phyloP scores from a whole-genome alignment of 257 asterid species.

The Asclepias syriaca region DNA sequence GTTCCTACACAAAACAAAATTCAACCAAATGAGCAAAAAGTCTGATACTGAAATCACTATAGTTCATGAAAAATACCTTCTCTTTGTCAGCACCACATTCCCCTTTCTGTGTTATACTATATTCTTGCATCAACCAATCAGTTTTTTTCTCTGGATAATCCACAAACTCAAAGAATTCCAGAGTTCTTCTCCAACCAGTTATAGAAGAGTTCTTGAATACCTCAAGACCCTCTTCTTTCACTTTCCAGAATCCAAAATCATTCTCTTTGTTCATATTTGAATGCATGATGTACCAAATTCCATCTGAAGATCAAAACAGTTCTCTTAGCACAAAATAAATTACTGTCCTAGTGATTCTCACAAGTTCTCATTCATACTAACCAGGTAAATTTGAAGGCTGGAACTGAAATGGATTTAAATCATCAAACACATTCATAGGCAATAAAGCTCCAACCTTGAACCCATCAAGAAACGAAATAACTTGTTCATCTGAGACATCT shows the following conservation, averaged over 20 bases:
- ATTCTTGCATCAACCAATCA: constrained; percentile 60
- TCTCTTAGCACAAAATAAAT: neutral
- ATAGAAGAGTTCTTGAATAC: constrained; percentile 35
- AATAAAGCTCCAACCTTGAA: constrained; percentile 34
- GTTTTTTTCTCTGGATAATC: constrained; percentile 33
- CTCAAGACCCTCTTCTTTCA: constrained; percentile 39
- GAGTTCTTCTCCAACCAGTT: constrained; percentile 55
- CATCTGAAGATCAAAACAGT: constrained; percentile 32
- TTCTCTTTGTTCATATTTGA: constrained; percentile 33
- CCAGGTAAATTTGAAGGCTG: constrained; percentile 57
- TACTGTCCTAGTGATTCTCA: neutral
- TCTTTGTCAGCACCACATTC: constrained; percentile 16
- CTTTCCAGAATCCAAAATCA: constrained; percentile 48
- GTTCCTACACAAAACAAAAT: constrained; percentile 43
- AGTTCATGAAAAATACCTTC: constrained; percentile 37
- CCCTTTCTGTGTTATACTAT: constrained; percentile 30
- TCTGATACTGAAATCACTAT: neutral
- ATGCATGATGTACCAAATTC: constrained; percentile 44
- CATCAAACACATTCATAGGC: constrained; percentile 42
- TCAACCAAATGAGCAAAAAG: constrained; percentile 34
- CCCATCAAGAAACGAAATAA: constrained; percentile 27
- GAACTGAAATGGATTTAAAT: constrained; percentile 42
- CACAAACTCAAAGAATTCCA: constrained; percentile 42
- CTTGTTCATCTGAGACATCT: constrained; percentile 37
- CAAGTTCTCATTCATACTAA: constrained; percentile 22